Evolutionary conservation across 306 rosid species (phyloP), one percentile per base, ranked within the genome.

Genomic region (Dryas octopetala): DNA sequence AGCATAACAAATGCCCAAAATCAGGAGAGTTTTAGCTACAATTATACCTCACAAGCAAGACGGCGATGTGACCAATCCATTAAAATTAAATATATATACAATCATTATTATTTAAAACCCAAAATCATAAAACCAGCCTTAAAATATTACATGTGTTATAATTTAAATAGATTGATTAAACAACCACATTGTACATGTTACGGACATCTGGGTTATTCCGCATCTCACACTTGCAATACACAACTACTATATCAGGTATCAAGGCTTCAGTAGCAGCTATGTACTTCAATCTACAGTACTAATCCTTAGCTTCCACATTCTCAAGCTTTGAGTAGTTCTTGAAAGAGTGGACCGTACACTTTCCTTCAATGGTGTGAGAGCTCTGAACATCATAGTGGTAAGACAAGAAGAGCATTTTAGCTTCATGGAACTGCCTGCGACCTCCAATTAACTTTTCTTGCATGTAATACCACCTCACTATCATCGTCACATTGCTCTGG

Each of bases 211-310:
- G 98, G 76, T 93, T 93, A 75, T 90, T 89, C 58, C 95, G 97
- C 98, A 90, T 93, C 84, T 93, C 97, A 41, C 96, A 93, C 79
- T 89, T 93, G 91, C 98, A 93, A 79, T 90, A 93, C 98, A 93
- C 98, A 75, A 91, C 98, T 15, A 93, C 98, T 50, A 93, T 89
- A 83, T 93, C 98, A 0, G 96, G 98, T 3, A 93, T 85, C 79
- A 93, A 90, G 14, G 87, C 90, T 19, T 95, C 98, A 26, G 91
- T 89, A 69, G 93, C 91, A 82, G 96, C 96, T 74, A 89, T 93
- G 79, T 93, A 93, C 86, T 93, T 95, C 64, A 93, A 93, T 63
- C 98, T 87, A 82, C 91, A 90, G 71, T 84, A 93, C 63, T 87
- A 93, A 83, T 93, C 97, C 68, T 90, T 96, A 61, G 91, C 75